Evolutionary conservation across 129 eudicot genomes (phyloP), one percentile per base, ranked within the genome.

Genomic region (Kitagawia praeruptora): DNA sequence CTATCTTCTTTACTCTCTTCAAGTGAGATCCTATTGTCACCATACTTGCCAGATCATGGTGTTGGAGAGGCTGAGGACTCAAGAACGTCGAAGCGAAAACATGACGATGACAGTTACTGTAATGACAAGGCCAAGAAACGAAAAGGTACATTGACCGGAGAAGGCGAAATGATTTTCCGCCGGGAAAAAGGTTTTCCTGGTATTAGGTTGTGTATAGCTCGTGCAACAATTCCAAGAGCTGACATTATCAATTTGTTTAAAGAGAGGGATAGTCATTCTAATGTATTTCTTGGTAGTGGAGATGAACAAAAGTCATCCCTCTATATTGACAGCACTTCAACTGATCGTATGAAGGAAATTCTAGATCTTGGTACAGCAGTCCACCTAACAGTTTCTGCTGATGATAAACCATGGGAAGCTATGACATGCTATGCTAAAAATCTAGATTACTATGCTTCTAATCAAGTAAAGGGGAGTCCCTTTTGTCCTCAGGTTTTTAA

Each of bases 101-200:
- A 47, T 58, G 89, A 25, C 44, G 27, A 45, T 80, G 93, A 91
- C 56, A 25, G 28, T 79, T 76, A 79, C 16, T 80, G 81, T 58
- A 80, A 79, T 53, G 90, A 85, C 19, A 83, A 18, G 74, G 38
- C 87, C 75, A 94, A 94, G 77, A 94, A 86, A 80, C 58, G 41
- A 21, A 91, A 86, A 78, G 54, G 82, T 27, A 64, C 81, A 77
- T 78, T 87, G 66, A 76, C 75, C 58, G 84, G 87, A 51, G 91
- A 94, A 70, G 85, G 85, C 81, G 97, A 92, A 78, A 75, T 82
- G 15, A 83, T 70, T 66, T 85, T 87, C 58, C 94, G 99, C 56
- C 84, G 92, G 76, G 96, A 84, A 78, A 95, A 95, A 84, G 99
- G 99, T 75, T 95, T 95, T 79, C 99, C 97, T 27, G 97, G 99